A percentile compares a stretch with the other conserved stretches of the same genome.
Evolutionary conservation across 2,329 filamentous ascomycete species (phyloP).

Genomic region (Xylariaceae sp.): DNA sequence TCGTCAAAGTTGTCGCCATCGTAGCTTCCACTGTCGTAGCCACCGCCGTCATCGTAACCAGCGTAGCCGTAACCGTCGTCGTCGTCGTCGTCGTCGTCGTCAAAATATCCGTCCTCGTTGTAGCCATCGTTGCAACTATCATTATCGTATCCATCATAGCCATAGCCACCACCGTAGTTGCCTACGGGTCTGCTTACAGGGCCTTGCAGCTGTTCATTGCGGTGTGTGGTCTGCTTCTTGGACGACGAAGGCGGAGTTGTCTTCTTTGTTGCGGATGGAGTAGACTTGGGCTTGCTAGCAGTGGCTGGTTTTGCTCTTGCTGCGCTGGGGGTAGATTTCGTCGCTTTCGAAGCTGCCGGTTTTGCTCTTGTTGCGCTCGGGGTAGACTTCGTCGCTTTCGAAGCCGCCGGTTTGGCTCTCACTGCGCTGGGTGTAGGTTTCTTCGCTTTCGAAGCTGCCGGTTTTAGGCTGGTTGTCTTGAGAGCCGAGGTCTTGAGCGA

Average conservation of each 20-base stretch:
- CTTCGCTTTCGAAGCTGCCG: conserved; percentile 11
- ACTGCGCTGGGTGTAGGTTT: conserved; percentile 5
- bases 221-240: conserved; percentile 23
- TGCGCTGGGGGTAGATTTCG: neutral
- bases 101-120: conserved; percentile 4
- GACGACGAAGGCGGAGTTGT: neutral
- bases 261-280: neutral
- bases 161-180: neutral
- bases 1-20: neutral
- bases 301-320: conserved; percentile 4
- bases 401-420: conserved; percentile 4
- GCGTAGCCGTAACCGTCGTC: neutral
- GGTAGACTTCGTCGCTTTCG: conserved; percentile 10
- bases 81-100: no score
- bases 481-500: conserved; percentile 6
- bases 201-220: conserved; percentile 10
- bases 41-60: conserved; percentile 1
- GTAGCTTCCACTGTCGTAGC: neutral
- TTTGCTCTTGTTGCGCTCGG: conserved; percentile 2
- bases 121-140: neutral
- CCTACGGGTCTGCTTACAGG: neutral
- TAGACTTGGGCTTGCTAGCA: conserved; percentile 1
- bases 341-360: conserved; percentile 1
- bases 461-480: conserved; percentile 4
- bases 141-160: neutral